Evolutionary conservation across 805 yeast genomes (phyloP), one percentile per base, ranked within the genome.

Genomic region (Tetrapisispora pingtungensis): DNA sequence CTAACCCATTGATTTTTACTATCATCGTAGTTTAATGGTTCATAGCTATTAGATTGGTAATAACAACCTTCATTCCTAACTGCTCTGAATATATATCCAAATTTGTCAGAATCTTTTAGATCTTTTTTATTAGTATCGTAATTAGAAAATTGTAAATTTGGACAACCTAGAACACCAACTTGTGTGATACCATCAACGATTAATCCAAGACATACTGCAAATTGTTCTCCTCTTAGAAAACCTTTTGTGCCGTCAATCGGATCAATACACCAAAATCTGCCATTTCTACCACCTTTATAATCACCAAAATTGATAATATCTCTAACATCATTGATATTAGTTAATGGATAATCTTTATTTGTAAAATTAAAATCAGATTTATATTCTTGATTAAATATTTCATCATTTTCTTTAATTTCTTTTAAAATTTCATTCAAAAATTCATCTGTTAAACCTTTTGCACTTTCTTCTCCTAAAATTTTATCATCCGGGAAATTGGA

Each of bases 191-290:
- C 95, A 57, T 89, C 83, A 27, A 80, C 94, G 39, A 93, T 80
- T 52, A 93, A 68, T 0, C 95, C 97, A 37, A 93, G 69, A 60
- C 99, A 93, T 1, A 93, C 95, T 1, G 98, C 97, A 64, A 87
- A 93, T 61, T 93, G 99, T 51, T 89, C 97, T 39, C 96, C 95
- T 58, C 99, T 74, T 44, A 93, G 68, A 61, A 93, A 93, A 0
- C 99, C 99, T 62, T 81, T 93, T 18, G 99, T 93, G 7, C 99
- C 99, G 59, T 93, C 99, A 49, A 93, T 89, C 33, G 99, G 99
- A 59, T 93, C 99, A 57, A 93, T 68, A 0, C 97, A 95, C 99
- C 99, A 93, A 60, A 86, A 79, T 49, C 98, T 72, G 20, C 95
- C 95, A 32, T 64, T 69, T 28, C 66, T 53, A 4, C 97, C 95